Percentiles rank a stretch among this genome's conserved stretches.
These are phyloP conservation scores for Kodamaea sp. DNA, from an alignment of 1,139 yeast genomes.

Conservation along the genomic window DNA sequence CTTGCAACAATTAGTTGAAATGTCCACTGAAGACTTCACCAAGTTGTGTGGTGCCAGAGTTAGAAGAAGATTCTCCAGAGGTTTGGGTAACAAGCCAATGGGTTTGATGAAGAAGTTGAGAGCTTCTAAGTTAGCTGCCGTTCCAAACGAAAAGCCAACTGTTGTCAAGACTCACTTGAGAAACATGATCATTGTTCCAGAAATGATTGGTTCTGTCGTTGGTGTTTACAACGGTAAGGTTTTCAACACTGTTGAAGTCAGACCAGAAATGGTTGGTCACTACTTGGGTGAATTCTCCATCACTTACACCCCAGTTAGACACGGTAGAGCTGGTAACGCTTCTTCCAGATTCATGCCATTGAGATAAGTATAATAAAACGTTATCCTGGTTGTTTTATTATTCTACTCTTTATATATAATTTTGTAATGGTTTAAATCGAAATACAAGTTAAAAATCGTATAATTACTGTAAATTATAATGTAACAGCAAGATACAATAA, in stretches of 20 bases:
- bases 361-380: slow-evolving; percentile 28
- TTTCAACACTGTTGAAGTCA: slow-evolving; percentile 98
- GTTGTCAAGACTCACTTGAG: slow-evolving; percentile 99
- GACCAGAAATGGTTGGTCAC: slow-evolving; percentile 99
- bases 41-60: slow-evolving; percentile 97
- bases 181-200: slow-evolving; percentile 98
- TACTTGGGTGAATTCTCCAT: slow-evolving; percentile 99
- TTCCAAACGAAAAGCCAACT: slow-evolving; percentile 96
- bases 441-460: slow-evolving; percentile 1
- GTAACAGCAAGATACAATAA: no score
- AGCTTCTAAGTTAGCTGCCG: slow-evolving; percentile 92
- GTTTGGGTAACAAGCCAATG: slow-evolving; percentile 93
- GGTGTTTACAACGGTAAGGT: slow-evolving; percentile 99
- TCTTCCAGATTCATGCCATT: slow-evolving; percentile 80
- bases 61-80: slow-evolving; percentile 99
- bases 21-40: slow-evolving; percentile 96
- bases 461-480: background rate
- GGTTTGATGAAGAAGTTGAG: slow-evolving; percentile 97
- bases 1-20: slow-evolving; percentile 88
- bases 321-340: slow-evolving; percentile 98
- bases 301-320: slow-evolving; percentile 99
- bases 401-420: slow-evolving; percentile 7
- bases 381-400: slow-evolving; percentile 4
- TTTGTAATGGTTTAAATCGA: slow-evolving; percentile 16
- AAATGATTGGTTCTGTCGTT: slow-evolving; percentile 98